Evolutionary conservation across 139 green algal genomes (phyloP), one percentile per base, ranked within the genome.

Genomic region (Diplosphaera chodatii): DNA sequence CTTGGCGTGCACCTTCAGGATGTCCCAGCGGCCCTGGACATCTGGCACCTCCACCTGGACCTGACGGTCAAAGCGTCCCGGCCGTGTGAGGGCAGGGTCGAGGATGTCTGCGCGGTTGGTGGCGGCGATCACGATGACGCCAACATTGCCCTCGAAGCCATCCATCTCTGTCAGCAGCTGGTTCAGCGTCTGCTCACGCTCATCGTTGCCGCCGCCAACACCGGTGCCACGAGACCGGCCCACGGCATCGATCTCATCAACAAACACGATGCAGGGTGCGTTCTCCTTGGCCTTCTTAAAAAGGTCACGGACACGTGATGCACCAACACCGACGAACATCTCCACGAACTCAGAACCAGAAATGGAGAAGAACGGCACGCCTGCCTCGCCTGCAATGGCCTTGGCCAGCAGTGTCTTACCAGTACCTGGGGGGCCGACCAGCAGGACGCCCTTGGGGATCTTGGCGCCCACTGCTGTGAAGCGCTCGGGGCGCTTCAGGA

Each of bases 251-350:
- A 99, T 99, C 86, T 99, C 94, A 85, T 99, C 94, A 40, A 99
- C 95, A 84, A 99, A 99, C 63, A 99, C 83, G 76, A 99, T 99
- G 91, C 94, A 99, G 13, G 94, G 94, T 0, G 94, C 94, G 80
- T 99, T 99, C 80, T 96, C 87, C 86, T 99, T 99, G 55, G 94
- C 94, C 84, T 98, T 98, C 84, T 98, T 96, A 80, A 99, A 99
- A 48, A 99, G 84, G 80, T 99, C 94, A 31, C 94, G 80, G 31
- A 99, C 94, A 69, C 94, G 90, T 48, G 88, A 95, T 4, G 94
- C 94, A 72, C 94, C 94, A 18, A 99, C 94, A 77, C 94, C 94
- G 2, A 99, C 94, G 77, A 99, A 99, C 85, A 99, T 93, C 86
- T 99, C 94, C 67, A 99, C 94, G 77, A 99, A 99, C 86, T 99